These are phyloP conservation scores for Parasitella parasitica DNA, from an alignment of 371 early-diverging fungal genomes.

Conservation along the genomic window DNA sequence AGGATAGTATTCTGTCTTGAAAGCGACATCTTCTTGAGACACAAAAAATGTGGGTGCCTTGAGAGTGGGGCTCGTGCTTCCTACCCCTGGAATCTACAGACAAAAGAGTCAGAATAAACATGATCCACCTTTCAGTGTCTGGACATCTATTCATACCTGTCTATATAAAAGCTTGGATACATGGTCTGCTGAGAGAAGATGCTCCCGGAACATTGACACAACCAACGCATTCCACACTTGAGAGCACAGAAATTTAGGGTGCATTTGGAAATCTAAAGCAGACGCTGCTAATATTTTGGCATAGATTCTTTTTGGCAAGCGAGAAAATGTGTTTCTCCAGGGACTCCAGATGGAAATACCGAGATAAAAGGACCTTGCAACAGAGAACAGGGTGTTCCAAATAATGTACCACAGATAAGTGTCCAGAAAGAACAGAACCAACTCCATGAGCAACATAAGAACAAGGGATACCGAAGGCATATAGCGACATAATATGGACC, in stretches of 20 bases:
- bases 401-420: slow-evolving; percentile 91
- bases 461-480: slow-evolving; percentile 69
- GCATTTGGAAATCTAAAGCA: slow-evolving; percentile 65
- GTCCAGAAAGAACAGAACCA: slow-evolving; percentile 83
- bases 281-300: slow-evolving; percentile 72
- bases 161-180: slow-evolving; percentile 76
- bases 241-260: slow-evolving; percentile 76
- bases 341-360: slow-evolving; percentile 87
- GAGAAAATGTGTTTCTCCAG: slow-evolving; percentile 84
- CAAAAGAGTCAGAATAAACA: no score
- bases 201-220: slow-evolving; percentile 85
- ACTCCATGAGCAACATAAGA: slow-evolving; percentile 72
- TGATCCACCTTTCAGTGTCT: no score
- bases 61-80: slow-evolving; percentile 62
- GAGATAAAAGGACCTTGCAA: slow-evolving; percentile 73
- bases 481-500: slow-evolving; percentile 55
- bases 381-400: slow-evolving; percentile 79
- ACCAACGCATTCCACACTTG: slow-evolving; percentile 89
- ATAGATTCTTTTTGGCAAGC: slow-evolving; percentile 81
- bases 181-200: slow-evolving; percentile 74
- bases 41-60: slow-evolving; percentile 82
- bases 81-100: slow-evolving; percentile 38
- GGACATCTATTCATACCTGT: no score
- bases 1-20: slow-evolving; percentile 76
- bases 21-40: slow-evolving; percentile 76